phyloP scores from a whole-genome alignment of 2,329 filamentous ascomycete genomes.

The Coniella vitis region DNA sequence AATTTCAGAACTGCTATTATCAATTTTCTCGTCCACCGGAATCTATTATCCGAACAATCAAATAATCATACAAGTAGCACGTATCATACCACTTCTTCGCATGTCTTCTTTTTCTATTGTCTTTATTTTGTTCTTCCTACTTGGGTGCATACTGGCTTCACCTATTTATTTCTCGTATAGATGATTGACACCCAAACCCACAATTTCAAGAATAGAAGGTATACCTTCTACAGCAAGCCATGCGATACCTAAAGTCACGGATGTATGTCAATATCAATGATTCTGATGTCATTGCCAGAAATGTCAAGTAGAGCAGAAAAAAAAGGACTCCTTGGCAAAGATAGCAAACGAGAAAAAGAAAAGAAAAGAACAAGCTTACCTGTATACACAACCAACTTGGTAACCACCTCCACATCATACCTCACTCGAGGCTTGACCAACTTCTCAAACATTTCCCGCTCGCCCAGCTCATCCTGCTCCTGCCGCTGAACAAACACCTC shows the following conservation, averaged over 20 bases:
- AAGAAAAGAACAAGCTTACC: constrained; percentile 46
- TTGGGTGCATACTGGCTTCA: no score
- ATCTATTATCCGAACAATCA: no score
- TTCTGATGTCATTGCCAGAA: no score
- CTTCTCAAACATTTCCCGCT: constrained; percentile 75
- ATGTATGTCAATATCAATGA: background rate
- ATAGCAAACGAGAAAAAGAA: background rate
- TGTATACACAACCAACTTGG: constrained; percentile 89
- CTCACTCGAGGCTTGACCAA: constrained; percentile 81
- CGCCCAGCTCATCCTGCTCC: constrained; percentile 49
- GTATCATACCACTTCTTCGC: no score
- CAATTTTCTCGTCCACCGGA: no score
- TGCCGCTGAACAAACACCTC: constrained; percentile 16
- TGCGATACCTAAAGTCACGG: constrained; percentile 57
- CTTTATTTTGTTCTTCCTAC: no score
- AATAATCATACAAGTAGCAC: no score
- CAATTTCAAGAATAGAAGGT: constrained; percentile 62
- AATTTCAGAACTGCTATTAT: no score
- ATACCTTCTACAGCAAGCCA: constrained; percentile 74
- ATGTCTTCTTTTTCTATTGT: no score
- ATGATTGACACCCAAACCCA: constrained; percentile 43
- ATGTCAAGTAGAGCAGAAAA: background rate
- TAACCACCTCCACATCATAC: constrained; percentile 98
- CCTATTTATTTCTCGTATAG: constrained; percentile 20
- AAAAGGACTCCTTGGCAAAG: no score